These are phyloP conservation scores for Ilex paraguariensis DNA, from an alignment of 305 asterid species.

Conservation along the genomic window DNA sequence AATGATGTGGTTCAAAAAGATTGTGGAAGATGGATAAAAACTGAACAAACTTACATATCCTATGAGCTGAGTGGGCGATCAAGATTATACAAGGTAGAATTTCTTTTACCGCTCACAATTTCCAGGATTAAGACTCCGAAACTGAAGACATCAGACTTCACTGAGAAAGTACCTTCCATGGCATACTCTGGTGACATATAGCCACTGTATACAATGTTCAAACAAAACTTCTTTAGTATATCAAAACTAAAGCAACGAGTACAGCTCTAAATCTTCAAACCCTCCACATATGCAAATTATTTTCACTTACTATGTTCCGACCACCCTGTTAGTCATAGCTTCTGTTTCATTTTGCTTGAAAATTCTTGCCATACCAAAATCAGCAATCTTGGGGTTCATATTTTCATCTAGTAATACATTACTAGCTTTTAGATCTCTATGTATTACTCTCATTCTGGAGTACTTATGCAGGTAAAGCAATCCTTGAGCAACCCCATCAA, in stretches of 20 bases:
- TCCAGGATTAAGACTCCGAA: slow-evolving; percentile 54
- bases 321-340: slow-evolving; percentile 47
- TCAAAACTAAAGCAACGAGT: too few relatives aligned
- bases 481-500: slow-evolving; percentile 37
- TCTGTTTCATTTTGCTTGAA: slow-evolving; percentile 35
- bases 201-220: slow-evolving; percentile 32
- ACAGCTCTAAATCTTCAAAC: too few relatives aligned
- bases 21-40: neutral
- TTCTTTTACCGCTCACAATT: slow-evolving; percentile 49
- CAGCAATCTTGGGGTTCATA: slow-evolving; percentile 37
- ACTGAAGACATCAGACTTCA: slow-evolving; percentile 57
- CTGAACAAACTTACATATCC: slow-evolving; percentile 38
- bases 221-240: too few relatives aligned
- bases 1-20: too few relatives aligned
- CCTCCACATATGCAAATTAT: neutral
- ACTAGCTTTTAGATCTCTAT: slow-evolving; percentile 31
- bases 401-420: slow-evolving; percentile 32
- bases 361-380: slow-evolving; percentile 41
- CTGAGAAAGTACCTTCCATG: slow-evolving; percentile 59
- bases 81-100: slow-evolving; percentile 29
- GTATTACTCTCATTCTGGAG: slow-evolving; percentile 29
- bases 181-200: slow-evolving; percentile 75
- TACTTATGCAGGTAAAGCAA: slow-evolving; percentile 32
- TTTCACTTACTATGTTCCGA: slow-evolving; percentile 56
- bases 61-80: slow-evolving; percentile 43